phyloP scores from a whole-genome alignment of 192 early-diverging fungal species.

The Jimgerdemannia flammicorona region DNA sequence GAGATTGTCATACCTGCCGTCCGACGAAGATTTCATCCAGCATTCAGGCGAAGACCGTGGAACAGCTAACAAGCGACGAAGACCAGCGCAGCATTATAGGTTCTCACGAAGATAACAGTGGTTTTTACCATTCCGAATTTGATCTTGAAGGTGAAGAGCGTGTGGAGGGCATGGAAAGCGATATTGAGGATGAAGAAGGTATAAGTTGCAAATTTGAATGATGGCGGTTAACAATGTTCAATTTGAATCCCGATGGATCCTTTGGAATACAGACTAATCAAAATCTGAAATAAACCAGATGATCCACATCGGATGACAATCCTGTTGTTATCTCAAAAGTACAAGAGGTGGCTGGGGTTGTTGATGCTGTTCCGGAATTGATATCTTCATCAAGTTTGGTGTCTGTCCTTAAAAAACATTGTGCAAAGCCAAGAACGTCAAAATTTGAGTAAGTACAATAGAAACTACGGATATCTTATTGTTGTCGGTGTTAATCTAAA shows the following conservation, averaged over 20 bases:
- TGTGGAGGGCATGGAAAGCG: background rate
- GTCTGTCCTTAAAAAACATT: constrained; percentile 14
- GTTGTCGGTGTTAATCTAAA: constrained; percentile 8
- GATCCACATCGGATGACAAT: no score
- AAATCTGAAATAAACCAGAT: background rate
- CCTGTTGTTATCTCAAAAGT: no score
- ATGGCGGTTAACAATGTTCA: background rate
- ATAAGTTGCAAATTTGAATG: background rate
- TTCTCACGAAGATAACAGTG: background rate
- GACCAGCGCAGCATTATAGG: background rate
- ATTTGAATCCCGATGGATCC: background rate
- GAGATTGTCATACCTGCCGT: background rate
- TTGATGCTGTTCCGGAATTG: no score
- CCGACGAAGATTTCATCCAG: background rate
- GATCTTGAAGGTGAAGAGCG: background rate
- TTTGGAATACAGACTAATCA: background rate
- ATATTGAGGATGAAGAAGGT: background rate
- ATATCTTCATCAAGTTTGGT: constrained; percentile 8
- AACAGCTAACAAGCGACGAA: background rate
- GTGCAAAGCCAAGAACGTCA: constrained; percentile 13
- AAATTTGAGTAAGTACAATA: constrained; percentile 15
- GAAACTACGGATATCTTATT: constrained; percentile 1
- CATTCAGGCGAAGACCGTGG: background rate
- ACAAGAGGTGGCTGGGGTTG: no score
- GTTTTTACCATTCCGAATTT: background rate